phyloP scores from a whole-genome alignment of 305 asterid genomes.

The Fraxinus nigra region DNA sequence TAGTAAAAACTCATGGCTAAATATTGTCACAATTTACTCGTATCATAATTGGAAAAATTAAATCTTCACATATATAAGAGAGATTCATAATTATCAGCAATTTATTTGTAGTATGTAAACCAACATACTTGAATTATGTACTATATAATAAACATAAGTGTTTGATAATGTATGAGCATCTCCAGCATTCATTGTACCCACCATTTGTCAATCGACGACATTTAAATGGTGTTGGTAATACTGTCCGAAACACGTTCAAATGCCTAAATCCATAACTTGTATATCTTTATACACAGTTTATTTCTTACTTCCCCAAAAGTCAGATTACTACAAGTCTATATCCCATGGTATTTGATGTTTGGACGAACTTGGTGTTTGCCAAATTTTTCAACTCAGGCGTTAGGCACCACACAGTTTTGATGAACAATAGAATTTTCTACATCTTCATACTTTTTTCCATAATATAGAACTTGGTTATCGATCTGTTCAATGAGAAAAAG shows the following conservation, averaged over 20 bases:
- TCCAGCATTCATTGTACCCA: background rate
- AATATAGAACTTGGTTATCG: background rate
- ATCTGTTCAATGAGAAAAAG: conserved; percentile 19
- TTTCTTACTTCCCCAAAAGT: conserved; percentile 2
- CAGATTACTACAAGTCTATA: background rate
- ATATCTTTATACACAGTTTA: background rate
- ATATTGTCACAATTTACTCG: background rate
- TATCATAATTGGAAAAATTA: background rate
- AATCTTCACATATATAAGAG: background rate
- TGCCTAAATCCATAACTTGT: background rate
- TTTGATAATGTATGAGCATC: background rate
- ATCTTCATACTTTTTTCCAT: background rate
- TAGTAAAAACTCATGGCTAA: background rate
- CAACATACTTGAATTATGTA: background rate
- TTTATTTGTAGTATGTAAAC: background rate
- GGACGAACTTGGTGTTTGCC: background rate
- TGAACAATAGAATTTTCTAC: background rate
- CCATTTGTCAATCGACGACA: background rate
- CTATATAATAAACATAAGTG: background rate
- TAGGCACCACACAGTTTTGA: background rate
- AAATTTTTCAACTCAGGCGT: background rate
- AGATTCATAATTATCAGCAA: background rate
- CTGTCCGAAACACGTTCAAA: background rate
- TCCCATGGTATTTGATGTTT: background rate
- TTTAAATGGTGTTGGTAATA: background rate